Conservation (phyloP, 352 stramenopile species). For the Elongisporangium prolatum region DNA sequence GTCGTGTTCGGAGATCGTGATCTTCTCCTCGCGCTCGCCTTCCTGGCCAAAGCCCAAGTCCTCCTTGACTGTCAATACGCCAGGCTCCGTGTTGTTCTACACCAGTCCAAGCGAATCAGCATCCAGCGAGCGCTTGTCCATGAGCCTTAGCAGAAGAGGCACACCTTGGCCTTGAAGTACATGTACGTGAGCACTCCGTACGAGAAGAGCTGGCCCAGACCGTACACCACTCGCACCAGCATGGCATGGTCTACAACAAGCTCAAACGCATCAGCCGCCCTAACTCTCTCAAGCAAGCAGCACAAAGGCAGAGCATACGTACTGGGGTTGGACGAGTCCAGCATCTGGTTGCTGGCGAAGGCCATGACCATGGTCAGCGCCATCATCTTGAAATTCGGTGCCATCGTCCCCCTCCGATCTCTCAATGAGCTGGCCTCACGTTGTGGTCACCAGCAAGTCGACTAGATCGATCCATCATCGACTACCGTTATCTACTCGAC, state of each 20-base stretch:
- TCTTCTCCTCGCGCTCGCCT: constrained; percentile 70
- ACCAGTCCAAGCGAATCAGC: not conserved
- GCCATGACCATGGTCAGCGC: constrained; percentile 59
- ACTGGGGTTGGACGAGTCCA: constrained; percentile 64
- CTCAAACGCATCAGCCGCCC: constrained; percentile 2
- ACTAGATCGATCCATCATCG: not conserved
- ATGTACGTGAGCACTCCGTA: constrained; percentile 52
- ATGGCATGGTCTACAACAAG: constrained; percentile 40
- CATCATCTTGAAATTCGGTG: constrained; percentile 80
- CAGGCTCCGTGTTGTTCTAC: constrained; percentile 75
- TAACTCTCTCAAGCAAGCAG: not conserved
- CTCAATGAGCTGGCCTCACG: not conserved
- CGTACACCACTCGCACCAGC: constrained; percentile 50
- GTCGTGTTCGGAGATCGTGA: constrained; percentile 80
- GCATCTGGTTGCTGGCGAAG: constrained; percentile 54
- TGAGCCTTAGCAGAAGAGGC: not conserved
- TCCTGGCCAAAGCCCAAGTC: constrained; percentile 74
- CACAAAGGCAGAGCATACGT: constrained; percentile 9
- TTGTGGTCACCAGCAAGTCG: not conserved
- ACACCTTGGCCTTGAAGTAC: constrained; percentile 58
- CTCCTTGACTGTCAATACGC: constrained; percentile 69
- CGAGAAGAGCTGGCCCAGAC: constrained; percentile 60
- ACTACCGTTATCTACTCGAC: not conserved
- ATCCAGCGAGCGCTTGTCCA: not conserved
- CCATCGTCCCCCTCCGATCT: constrained; percentile 26